Conservation (phyloP, 1,284 basidiomycete species). For the Naganishia liquefaciens region DNA sequence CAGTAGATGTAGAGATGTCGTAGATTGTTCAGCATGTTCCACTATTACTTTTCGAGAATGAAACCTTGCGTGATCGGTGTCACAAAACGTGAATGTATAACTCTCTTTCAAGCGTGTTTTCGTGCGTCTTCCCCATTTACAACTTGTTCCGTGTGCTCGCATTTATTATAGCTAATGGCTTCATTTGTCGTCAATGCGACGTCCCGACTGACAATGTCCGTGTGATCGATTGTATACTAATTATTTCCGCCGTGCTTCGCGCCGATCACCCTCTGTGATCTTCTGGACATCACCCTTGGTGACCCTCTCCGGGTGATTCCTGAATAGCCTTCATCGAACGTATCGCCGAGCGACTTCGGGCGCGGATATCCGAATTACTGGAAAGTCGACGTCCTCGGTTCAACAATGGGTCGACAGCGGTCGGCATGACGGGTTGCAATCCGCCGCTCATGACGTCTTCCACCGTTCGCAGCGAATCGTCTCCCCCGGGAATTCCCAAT, state of each 20-base stretch:
- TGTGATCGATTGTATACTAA: no score
- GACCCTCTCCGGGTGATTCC: conserved; percentile 23
- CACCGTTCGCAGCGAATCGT: conserved; percentile 17
- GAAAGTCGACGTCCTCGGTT: conserved; percentile 21
- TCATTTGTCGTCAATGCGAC: no score
- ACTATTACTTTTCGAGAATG: no score
- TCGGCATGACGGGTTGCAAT: not conserved
- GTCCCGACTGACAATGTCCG: no score
- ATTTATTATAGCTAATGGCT: not conserved
- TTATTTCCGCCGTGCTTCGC: no score
- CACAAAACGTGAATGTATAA: not conserved
- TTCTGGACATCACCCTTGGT: not conserved
- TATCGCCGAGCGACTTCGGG: conserved; percentile 18
- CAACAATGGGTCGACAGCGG: conserved; percentile 13
- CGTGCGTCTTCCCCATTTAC: not conserved
- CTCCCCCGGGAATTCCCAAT: conserved; percentile 10
- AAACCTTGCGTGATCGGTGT: no score
- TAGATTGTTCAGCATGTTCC: not conserved
- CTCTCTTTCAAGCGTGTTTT: no score
- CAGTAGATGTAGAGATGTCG: conserved; percentile 30
- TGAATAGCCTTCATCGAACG: conserved; percentile 23
- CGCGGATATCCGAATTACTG: conserved; percentile 25
- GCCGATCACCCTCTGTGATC: not conserved
- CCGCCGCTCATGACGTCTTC: conserved; percentile 11
- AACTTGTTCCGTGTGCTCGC: not conserved